Evolutionary conservation across 139 green algal genomes (phyloP).

Genomic region (Tetradesmus lagerheimii): DNA sequence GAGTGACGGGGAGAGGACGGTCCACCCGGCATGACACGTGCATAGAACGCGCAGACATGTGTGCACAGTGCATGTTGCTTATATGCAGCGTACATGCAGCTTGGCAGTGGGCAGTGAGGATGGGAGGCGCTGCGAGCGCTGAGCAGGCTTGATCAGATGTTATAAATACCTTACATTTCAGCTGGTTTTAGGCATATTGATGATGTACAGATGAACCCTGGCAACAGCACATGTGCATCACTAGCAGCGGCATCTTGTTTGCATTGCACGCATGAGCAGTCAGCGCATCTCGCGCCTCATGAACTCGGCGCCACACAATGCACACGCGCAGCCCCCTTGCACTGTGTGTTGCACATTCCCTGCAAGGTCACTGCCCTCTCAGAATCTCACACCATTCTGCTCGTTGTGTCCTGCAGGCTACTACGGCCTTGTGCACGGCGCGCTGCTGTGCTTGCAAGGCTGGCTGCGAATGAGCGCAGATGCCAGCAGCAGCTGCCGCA

Average conservation of each 20-base stretch:
- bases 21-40: background rate
- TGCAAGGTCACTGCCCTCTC: no score
- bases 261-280: background rate
- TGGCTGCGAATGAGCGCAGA: conserved; percentile 61
- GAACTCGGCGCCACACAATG: no score
- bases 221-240: no score
- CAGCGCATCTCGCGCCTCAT: no score
- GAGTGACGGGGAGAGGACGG: background rate
- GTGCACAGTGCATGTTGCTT: background rate
- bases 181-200: no score
- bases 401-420: background rate
- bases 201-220: no score
- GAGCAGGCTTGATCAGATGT: background rate
- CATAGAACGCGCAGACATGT: background rate
- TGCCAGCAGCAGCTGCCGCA: conserved; percentile 24
- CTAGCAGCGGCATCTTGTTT: background rate
- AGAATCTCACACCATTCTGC: background rate
- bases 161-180: no score
- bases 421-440: conserved; percentile 30
- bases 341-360: no score
- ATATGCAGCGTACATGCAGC: background rate
- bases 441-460: conserved; percentile 52
- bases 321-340: no score
- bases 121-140: background rate
- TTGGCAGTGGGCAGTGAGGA: background rate